A percentile compares a stretch with the other conserved stretches of the same genome.
Evolutionary conservation across 768 basidiomycete species (phyloP).

Genomic region (Flagelloscypha sp.): DNA sequence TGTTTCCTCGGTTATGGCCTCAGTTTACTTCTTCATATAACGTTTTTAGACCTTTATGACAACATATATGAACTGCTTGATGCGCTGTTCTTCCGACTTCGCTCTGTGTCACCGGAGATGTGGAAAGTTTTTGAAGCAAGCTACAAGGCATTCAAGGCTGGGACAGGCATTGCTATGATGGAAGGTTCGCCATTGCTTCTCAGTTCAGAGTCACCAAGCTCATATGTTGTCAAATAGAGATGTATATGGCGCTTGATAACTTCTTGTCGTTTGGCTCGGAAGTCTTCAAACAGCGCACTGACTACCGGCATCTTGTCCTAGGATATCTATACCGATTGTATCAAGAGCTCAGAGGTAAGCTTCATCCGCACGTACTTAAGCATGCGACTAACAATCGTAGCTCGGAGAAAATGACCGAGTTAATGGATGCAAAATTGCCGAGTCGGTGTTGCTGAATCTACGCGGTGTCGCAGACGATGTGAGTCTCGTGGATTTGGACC

Average conservation of each 20-base stretch:
- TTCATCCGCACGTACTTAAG: no score
- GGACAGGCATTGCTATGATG: constrained; percentile 85
- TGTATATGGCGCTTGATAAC: constrained; percentile 84
- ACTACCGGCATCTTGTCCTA: constrained; percentile 73
- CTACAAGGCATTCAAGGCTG: constrained; percentile 73
- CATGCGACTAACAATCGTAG: constrained; percentile 48
- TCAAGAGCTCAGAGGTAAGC: no score
- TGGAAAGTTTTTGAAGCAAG: constrained; percentile 85
- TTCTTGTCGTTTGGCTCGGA: constrained; percentile 80
- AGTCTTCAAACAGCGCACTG: constrained; percentile 58
- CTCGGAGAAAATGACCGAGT: constrained; percentile 81
- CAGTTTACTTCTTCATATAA: not conserved
- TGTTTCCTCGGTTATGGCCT: constrained; percentile 12
- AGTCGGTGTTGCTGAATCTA: constrained; percentile 74
- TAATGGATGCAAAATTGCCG: constrained; percentile 79
- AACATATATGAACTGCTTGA: constrained; percentile 84
- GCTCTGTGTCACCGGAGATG: constrained; percentile 68
- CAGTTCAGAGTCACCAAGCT: constrained; percentile 3
- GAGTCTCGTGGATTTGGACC: constrained; percentile 17
- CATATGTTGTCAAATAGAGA: constrained; percentile 41
- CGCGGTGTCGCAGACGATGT: constrained; percentile 75
- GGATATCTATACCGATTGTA: constrained; percentile 77
- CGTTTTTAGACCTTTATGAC: constrained; percentile 65
- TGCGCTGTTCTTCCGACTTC: constrained; percentile 74
- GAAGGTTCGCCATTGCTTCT: constrained; percentile 31